Percentiles rank a stretch among this genome's conserved stretches.
Conservation (phyloP, 768 basidiomycete species). For the Suillus plorans region DNA sequence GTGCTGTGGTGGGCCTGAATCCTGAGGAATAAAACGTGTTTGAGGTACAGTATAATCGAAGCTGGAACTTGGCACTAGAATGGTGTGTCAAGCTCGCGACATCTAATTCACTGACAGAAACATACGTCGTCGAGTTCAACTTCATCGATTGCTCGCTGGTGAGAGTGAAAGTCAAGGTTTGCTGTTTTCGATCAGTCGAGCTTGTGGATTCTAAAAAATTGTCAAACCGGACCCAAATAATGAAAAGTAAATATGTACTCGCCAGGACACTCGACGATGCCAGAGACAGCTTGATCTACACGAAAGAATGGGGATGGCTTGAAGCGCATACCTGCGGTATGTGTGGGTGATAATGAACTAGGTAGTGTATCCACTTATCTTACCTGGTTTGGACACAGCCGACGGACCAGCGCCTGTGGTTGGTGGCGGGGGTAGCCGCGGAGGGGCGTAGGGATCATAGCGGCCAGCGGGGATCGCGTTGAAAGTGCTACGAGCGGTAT, state of each 20-base stretch:
- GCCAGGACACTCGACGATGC: constrained; percentile 80
- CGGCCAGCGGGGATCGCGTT: constrained; percentile 36
- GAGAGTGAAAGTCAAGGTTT: constrained; percentile 61
- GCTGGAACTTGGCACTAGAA: constrained; percentile 66
- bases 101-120: constrained; percentile 12
- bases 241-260: constrained; percentile 14
- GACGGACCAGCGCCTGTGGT: constrained; percentile 37
- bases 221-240: constrained; percentile 6
- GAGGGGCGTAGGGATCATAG: constrained; percentile 69
- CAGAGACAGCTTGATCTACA: constrained; percentile 64
- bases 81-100: background rate
- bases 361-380: constrained; percentile 16
- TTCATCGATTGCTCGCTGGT: constrained; percentile 63
- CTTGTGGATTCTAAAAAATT: constrained; percentile 64
- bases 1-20: constrained; percentile 50
- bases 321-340: constrained; percentile 62
- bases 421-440: constrained; percentile 42
- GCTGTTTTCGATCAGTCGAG: constrained; percentile 73
- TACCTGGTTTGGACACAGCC: constrained; percentile 27
- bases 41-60: constrained; percentile 88
- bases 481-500: constrained; percentile 19
- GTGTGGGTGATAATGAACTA: constrained; percentile 13
- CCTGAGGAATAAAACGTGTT: constrained; percentile 64
- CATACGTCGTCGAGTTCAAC: constrained; percentile 56
- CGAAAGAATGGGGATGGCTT: constrained; percentile 79